Conservation (phyloP, 2,329 filamentous ascomycete genomes). For the Clonostachys byssicola region DNA sequence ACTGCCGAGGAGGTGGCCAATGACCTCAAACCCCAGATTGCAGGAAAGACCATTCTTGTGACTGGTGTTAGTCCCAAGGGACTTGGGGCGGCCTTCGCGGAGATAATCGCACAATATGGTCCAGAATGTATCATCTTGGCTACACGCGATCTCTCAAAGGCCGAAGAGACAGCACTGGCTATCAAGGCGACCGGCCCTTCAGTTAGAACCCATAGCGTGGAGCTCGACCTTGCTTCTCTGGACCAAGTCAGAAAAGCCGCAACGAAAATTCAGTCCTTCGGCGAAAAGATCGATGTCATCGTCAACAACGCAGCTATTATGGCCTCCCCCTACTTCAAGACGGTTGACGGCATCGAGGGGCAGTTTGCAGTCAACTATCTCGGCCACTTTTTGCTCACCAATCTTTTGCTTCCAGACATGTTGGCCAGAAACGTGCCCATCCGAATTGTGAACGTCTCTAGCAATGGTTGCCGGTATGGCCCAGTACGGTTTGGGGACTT, state of each 20-base stretch:
- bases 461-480: background rate
- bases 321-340: constrained; percentile 22
- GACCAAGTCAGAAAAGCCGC: constrained; percentile 19
- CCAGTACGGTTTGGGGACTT: background rate
- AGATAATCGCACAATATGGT: too few relatives aligned
- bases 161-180: background rate
- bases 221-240: constrained; percentile 20
- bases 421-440: background rate
- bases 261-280: background rate
- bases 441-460: background rate
- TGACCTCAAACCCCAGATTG: background rate
- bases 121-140: too few relatives aligned
- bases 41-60: constrained; percentile 1
- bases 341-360: constrained; percentile 33
- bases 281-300: constrained; percentile 13
- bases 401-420: constrained; percentile 28
- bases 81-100: background rate
- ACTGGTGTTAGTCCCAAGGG: background rate
- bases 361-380: constrained; percentile 41
- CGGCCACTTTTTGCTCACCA: constrained; percentile 40
- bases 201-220: too few relatives aligned
- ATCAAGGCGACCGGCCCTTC: too few relatives aligned
- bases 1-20: too few relatives aligned
- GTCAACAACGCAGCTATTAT: constrained; percentile 39
- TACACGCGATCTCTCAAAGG: too few relatives aligned